Evolutionary conservation across 73 alveolate genomes (phyloP), one percentile per base, ranked within the genome.

Genomic region (Urostyla sp.): DNA sequence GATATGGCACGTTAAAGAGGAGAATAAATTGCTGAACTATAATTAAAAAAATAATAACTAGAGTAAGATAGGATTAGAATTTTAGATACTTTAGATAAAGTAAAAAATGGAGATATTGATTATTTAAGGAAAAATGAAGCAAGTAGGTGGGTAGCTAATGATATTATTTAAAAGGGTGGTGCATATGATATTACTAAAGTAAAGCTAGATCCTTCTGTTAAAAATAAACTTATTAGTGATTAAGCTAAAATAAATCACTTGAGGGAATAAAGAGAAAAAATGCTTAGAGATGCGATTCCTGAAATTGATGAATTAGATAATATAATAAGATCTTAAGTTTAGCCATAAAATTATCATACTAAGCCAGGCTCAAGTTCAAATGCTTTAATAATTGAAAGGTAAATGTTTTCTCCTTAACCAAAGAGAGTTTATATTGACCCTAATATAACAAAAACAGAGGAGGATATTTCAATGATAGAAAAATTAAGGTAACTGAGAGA

Each of bases 121-220:
- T 7, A 21, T n/a, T 32, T 59, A 8, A 59, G 77, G 36, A 59
- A 21, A 31, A 59, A 59, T 21, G 77, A 59, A 23, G 77, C 77
- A 10, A 34, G 57, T 16, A 59, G 77, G 34, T 59, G 77, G 77
- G 77, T 37, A 28, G 77, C 77, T 8, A 59, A 59, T 37, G 77
- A 59, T 59, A 59, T 59, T 15, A 35, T 59, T 5, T 23, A 59
- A 23, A 59, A 55, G 31, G 72, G 72, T 27, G 77, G 56, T 3
- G 57, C 77, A 20, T 34, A 36, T 8, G 77, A 59, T 59, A 37
- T 37, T 30, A 35, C 60, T 23, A 59, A 44, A 59, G 52, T 59
- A 5, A 59, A 59, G 34, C 20, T 59, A 28, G 77, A 59, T 59
- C 77, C 77, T 6, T 52, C 77, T 13, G 27, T 59, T 3, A 59